These are phyloP conservation scores for Cucumis cinereus DNA, from an alignment of 306 rosid species.

Conservation along the genomic window DNA sequence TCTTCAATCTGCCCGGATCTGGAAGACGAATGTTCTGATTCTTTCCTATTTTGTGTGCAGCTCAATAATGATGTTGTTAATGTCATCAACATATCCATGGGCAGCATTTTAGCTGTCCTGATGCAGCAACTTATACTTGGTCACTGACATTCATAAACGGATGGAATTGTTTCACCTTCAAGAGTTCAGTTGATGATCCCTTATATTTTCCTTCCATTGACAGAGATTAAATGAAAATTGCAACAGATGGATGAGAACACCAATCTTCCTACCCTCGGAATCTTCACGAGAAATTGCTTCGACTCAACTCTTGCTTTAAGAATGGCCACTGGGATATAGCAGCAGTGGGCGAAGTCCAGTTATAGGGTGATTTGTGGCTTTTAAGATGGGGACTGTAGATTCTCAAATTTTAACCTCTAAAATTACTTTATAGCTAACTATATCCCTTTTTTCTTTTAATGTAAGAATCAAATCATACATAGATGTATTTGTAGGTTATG, in stretches of 20 bases:
- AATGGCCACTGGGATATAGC: not conserved
- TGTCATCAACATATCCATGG: constrained; percentile 79
- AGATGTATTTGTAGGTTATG: not conserved
- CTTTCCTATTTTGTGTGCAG: constrained; percentile 33
- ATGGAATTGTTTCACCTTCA: not conserved
- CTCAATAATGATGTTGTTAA: constrained; percentile 86
- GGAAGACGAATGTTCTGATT: not conserved
- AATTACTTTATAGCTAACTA: not conserved
- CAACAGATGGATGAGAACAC: not conserved
- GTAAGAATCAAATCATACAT: not conserved
- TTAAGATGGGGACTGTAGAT: not conserved
- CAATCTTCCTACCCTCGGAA: not conserved
- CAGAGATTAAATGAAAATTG: not conserved
- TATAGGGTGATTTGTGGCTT: not conserved
- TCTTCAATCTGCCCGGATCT: not conserved
- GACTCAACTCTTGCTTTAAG: not conserved
- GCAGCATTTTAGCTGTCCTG: constrained; percentile 72
- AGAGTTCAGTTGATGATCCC: not conserved
- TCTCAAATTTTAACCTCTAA: not conserved
- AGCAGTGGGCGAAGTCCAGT: not conserved
- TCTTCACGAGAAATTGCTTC: not conserved
- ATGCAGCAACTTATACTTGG: constrained; percentile 59
- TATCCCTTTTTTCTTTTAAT: not conserved
- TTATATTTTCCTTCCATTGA: not conserved
- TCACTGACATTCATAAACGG: constrained; percentile 22